Evolutionary conservation across 1,139 yeast species (phyloP).

Genomic region (Yamadazyma taylorii): DNA sequence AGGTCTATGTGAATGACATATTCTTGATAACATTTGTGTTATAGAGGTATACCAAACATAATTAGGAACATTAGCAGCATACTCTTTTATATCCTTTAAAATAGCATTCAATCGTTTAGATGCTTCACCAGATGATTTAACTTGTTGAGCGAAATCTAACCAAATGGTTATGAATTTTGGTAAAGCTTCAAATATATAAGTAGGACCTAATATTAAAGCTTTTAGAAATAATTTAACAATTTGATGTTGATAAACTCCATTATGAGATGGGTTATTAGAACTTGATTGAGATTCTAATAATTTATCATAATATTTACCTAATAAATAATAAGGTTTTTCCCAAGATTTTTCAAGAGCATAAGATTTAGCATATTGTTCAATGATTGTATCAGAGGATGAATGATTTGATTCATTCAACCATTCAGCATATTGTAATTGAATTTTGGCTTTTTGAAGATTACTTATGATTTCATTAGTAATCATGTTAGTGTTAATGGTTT

Average conservation of each 20-base stretch:
- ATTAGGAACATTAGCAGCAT: slow-evolving; percentile 50
- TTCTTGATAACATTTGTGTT: slow-evolving; percentile 82
- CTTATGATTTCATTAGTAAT: slow-evolving; percentile 1
- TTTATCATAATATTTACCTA: slow-evolving; percentile 80
- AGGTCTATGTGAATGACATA: slow-evolving; percentile 59
- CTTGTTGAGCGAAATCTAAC: slow-evolving; percentile 72
- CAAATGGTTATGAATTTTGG: slow-evolving; percentile 90
- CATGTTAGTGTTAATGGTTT: slow-evolving; percentile 34
- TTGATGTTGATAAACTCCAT: slow-evolving; percentile 67
- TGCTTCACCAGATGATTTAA: slow-evolving; percentile 28
- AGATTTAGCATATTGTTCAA: slow-evolving; percentile 66
- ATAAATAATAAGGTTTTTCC: slow-evolving; percentile 79
- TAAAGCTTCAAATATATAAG: slow-evolving; percentile 76
- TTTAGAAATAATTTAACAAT: slow-evolving; percentile 65
- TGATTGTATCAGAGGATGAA: slow-evolving; percentile 72
- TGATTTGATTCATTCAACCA: slow-evolving; percentile 92
- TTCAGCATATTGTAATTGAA: slow-evolving; percentile 74
- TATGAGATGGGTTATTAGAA: slow-evolving; percentile 25
- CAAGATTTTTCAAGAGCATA: slow-evolving; percentile 57
- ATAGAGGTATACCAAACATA: slow-evolving; percentile 82
- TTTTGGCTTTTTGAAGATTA: slow-evolving; percentile 37
- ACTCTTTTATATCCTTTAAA: slow-evolving; percentile 52
- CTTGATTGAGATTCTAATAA: slow-evolving; percentile 58
- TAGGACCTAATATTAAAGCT: slow-evolving; percentile 68
- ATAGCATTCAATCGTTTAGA: slow-evolving; percentile 45